Evolutionary conservation across 257 asterid genomes (phyloP).

Genomic region (Linderniella brevidens): DNA sequence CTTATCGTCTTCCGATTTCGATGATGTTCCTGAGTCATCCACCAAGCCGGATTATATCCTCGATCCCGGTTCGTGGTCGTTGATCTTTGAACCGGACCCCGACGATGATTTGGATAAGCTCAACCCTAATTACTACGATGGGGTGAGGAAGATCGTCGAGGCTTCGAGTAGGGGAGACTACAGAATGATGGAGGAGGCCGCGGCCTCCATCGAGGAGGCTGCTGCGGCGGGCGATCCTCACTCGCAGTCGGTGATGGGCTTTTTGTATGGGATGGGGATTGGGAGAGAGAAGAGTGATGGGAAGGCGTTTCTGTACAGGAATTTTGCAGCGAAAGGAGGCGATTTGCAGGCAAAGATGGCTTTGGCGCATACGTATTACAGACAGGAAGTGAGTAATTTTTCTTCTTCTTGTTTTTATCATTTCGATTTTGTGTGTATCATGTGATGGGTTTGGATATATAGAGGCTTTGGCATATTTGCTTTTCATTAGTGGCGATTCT

Average conservation of each 20-base stretch:
- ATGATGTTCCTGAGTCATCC: constrained; percentile 58
- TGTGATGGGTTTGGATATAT: background rate
- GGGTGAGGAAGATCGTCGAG: constrained; percentile 54
- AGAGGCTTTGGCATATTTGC: background rate
- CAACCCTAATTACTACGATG: constrained; percentile 25
- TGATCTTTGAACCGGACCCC: constrained; percentile 52
- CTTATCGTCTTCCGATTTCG: constrained; percentile 48
- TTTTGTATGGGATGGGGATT: constrained; percentile 68
- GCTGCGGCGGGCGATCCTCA: constrained; percentile 57
- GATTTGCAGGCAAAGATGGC: constrained; percentile 96
- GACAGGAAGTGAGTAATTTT: constrained; percentile 55
- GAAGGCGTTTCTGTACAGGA: constrained; percentile 55
- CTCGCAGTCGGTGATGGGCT: constrained; percentile 76
- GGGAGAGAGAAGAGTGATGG: constrained; percentile 61
- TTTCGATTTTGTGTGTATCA: background rate
- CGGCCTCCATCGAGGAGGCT: constrained; percentile 47
- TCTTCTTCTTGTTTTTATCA: background rate
- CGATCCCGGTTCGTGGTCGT: constrained; percentile 98
- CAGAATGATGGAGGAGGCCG: constrained; percentile 66
- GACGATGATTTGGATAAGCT: constrained; percentile 15
- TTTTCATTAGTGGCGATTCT: too few relatives aligned
- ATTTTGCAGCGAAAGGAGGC: constrained; percentile 77
- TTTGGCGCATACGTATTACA: constrained; percentile 63
- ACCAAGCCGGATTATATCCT: constrained; percentile 56
- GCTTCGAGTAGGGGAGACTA: constrained; percentile 62